Base-by-base conservation (phyloP, 495 filamentous ascomycete species). In the Cenococcum geophilum region DNA sequence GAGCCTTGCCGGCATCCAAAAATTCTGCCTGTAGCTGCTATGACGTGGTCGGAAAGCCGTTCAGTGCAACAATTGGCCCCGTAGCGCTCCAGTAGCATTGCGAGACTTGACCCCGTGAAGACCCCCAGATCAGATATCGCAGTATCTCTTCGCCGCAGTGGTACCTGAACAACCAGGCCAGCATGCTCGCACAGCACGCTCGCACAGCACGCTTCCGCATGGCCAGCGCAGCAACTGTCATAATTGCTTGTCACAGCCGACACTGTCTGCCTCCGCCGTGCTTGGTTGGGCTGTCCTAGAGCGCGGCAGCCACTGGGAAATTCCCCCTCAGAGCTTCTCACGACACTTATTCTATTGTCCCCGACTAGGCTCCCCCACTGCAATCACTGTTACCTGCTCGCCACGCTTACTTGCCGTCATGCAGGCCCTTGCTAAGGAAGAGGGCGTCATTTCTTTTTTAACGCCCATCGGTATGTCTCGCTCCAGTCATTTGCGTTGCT, bases 401-500 rank as follows among this genome's bases (percentile, higher is more conserved):
- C 64, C 60, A 67, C 60, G 60, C 60, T 67, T 64, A 63, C 58
- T 20, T 52, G 49, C 55, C 47, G 11, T 53, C 67, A 66, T 66
- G 63, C 67, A 66, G 63, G 62, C 67, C 64, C 67, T 64, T 21
- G 63, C 48, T 20, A 25, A 20, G 27, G 34, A 25, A 25, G 49
- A 52, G 49, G 21, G 49, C 21, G 49, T 25, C 20, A 16, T 60
- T 60, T 54, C 58, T 54, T 60, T 60, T 60, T 37, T 69, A 51
- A 69, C 49, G 60, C 67, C 67, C 21, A 57, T 60, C 52, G 67
- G 67, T 69, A 61, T 34, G 67, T 65, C 5, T 52, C 34, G 55
- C 67, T 69, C 67, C 67, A 69, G 57, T 60, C 63, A 66, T 47
- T 37, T 37, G 20, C 25, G 47, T 49, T 21, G 50, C 53, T 47